Conservation (phyloP, 2,329 filamentous ascomycete species). For the Colletotrichum lini region DNA sequence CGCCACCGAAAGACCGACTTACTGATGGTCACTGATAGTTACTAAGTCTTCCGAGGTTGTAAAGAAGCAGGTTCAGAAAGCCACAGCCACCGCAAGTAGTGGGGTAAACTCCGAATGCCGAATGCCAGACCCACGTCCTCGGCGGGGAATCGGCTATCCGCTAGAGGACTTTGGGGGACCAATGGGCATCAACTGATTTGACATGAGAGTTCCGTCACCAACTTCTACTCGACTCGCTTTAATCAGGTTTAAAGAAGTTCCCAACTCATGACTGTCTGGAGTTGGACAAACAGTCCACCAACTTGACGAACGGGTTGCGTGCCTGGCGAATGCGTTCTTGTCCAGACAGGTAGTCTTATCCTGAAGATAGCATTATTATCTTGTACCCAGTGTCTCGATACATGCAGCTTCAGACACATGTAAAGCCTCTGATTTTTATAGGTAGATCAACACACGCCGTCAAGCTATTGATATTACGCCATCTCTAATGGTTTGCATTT, state of each 20-base stretch:
- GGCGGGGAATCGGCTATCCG: background rate
- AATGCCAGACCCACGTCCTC: conserved; percentile 12
- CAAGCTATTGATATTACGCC: no score
- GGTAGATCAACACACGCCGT: no score
- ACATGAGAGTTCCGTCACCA: background rate
- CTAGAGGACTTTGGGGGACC: background rate
- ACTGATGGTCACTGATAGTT: background rate
- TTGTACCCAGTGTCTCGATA: no score
- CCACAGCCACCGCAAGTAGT: conserved; percentile 3
- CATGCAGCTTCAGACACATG: no score
- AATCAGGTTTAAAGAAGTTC: background rate
- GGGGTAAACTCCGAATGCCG: conserved; percentile 13
- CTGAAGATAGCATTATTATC: no score
- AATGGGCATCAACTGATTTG: conserved; percentile 21
- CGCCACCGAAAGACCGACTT: background rate
- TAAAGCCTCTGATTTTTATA: no score
- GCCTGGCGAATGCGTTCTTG: no score
- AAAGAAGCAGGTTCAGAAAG: background rate
- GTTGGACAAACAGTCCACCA: no score
- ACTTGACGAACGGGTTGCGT: no score
- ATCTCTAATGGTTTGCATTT: background rate
- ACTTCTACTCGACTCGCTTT: background rate
- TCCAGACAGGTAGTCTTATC: no score
- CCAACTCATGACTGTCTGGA: no score
- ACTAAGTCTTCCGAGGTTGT: background rate